Evolutionary conservation across 148 eudicot species (phyloP).

Genomic region (Polygonum maritimum): DNA sequence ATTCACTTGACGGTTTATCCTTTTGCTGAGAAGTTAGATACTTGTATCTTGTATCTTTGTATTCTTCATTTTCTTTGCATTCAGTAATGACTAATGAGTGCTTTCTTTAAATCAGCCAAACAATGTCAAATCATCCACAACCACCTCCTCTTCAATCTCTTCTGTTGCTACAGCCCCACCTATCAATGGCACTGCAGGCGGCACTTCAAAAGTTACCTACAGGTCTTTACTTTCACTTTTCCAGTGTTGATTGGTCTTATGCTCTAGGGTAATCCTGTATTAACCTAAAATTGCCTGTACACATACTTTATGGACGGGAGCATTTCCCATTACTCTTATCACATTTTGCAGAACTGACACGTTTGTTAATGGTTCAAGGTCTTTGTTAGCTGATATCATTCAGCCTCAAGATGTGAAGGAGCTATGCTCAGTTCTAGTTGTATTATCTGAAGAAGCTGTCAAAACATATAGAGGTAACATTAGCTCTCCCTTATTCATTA

Average conservation of each 20-base stretch:
- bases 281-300: not conserved
- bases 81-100: too few species aligned
- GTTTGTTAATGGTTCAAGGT: conserved; percentile 35
- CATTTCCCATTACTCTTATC: not conserved
- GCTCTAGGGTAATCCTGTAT: not conserved
- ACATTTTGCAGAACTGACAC: conserved; percentile 19
- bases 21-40: not conserved
- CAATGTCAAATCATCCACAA: conserved; percentile 46
- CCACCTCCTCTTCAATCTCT: conserved; percentile 30
- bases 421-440: conserved; percentile 86
- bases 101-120: conserved; percentile 35
- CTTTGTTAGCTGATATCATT: conserved; percentile 86
- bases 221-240: conserved; percentile 34
- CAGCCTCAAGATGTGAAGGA: conserved; percentile 91
- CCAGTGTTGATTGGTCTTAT: not conserved
- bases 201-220: conserved; percentile 65
- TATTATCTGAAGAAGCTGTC: conserved; percentile 74
- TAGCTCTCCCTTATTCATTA: not conserved
- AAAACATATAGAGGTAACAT: conserved; percentile 59
- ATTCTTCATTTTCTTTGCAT: not conserved
- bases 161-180: conserved; percentile 38
- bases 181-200: conserved; percentile 28
- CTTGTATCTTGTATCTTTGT: not conserved
- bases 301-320: not conserved
- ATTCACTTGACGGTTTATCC: not conserved